Conservation (phyloP, 2,329 filamentous ascomycete genomes). For the Claviceps spartinae region DNA sequence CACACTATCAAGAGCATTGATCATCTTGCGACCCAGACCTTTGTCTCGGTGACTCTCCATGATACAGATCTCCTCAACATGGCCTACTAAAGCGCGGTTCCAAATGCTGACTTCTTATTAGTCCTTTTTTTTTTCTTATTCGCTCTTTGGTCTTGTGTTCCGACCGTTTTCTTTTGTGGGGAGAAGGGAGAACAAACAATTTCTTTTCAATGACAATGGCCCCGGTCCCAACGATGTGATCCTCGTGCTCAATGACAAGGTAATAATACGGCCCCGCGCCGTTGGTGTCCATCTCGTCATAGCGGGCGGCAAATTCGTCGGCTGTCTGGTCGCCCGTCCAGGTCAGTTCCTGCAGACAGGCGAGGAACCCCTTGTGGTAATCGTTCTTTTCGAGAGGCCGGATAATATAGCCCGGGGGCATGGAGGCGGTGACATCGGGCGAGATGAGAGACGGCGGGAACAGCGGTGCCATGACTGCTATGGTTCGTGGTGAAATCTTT, state of each 20-base stretch:
- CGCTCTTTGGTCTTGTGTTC: not conserved
- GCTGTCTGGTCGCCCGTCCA: slow-evolving; percentile 60
- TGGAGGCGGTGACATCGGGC: slow-evolving; percentile 39
- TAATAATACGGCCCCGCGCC: slow-evolving; percentile 49
- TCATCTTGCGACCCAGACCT: slow-evolving; percentile 63
- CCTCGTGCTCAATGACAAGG: slow-evolving; percentile 51
- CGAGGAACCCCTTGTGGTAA: slow-evolving; percentile 57
- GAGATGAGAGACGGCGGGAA: slow-evolving; percentile 57
- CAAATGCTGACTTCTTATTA: slow-evolving; percentile 38
- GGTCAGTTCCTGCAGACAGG: slow-evolving; percentile 62
- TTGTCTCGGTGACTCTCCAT: slow-evolving; percentile 68
- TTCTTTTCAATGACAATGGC: slow-evolving; percentile 68
- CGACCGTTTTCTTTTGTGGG: not conserved
- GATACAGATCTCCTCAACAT: slow-evolving; percentile 77
- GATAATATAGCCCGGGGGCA: slow-evolving; percentile 57
- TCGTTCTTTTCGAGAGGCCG: slow-evolving; percentile 57
- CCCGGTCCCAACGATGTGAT: slow-evolving; percentile 58
- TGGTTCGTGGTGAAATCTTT: not conserved
- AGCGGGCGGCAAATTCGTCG: slow-evolving; percentile 52
- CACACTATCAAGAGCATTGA: slow-evolving; percentile 62
- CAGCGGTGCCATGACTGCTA: slow-evolving; percentile 24
- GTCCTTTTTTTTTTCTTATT: not conserved
- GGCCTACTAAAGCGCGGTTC: slow-evolving; percentile 54
- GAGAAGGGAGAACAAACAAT: slow-evolving; percentile 35
- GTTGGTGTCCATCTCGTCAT: slow-evolving; percentile 38